Base-by-base conservation (phyloP, 2,329 filamentous ascomycete genomes). In the Colletotrichum sp. region DNA sequence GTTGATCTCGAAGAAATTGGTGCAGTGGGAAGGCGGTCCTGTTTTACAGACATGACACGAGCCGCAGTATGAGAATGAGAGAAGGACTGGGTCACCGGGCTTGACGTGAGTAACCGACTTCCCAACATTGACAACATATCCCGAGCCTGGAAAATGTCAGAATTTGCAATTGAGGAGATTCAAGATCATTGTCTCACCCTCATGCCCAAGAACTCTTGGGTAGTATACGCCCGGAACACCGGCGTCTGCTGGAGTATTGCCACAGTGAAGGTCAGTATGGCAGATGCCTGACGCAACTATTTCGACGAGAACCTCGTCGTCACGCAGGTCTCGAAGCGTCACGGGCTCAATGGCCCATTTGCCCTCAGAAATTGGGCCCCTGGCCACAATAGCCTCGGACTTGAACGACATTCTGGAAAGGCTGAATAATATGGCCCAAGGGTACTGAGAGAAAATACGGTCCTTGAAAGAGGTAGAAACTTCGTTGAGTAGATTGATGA, bases 51-150 rank as follows among this genome's bases (percentile, higher is more conserved):
- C 83, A n/a, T 86, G 81, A 81, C 90, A 91, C 5, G 78, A 77
- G 39, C 77, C 80, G 77, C 84, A 85, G 78, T 83, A 81, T 6
- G 83, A 81, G 72, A 84, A 85, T 16, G 83, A 84, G 15, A 85
- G 89, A n/a, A 91, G 89, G 30, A 91, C 88, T 63, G 89, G 88
- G 80, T 91, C 90, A 8, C 90, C 89, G 5, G 89, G 81, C 26
- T 87, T 84, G 16, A 90, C 85, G 68, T 88, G 85, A 6, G 87
- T 85, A 13, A 84, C 86, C 72, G 85, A 83, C 67, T 88, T 87
- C 12, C 89, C 89, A 6, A 76, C 36, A 7, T 77, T 28, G 5
- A 81, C 78, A 3, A 92, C 89, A 71, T 89, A 87, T 8, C 90
- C 89, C 2, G 88, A 83, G 5, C 81, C 83, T 84, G 10, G 24